A percentile compares a stretch with the other conserved stretches of the same genome.
Evolutionary conservation across 805 yeast genomes (phyloP).

Genomic region (Yamadazyma philogaea): DNA sequence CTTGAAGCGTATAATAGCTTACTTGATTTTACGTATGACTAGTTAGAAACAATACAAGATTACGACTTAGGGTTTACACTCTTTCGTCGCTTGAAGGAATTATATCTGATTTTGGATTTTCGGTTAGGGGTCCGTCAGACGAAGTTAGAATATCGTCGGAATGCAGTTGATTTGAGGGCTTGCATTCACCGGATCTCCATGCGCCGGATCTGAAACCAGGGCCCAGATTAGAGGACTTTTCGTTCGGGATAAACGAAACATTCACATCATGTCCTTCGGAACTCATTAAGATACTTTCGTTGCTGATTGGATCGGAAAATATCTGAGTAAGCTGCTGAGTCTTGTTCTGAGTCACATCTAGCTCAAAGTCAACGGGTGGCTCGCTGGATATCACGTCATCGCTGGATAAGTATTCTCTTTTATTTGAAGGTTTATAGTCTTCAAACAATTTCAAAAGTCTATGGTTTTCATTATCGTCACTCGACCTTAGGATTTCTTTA

Average conservation of each 20-base stretch:
- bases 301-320: slow-evolving; percentile 1
- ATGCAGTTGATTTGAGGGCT: background rate
- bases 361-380: slow-evolving; percentile 1
- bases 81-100: background rate
- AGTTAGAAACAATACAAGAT: background rate
- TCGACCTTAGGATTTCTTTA: background rate
- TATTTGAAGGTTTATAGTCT: background rate
- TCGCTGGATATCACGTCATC: slow-evolving; percentile 5
- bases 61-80: background rate
- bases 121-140: background rate
- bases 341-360: slow-evolving; percentile 1
- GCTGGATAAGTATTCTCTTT: slow-evolving; percentile 1
- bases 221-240: background rate
- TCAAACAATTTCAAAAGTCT: slow-evolving; percentile 1
- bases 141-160: background rate
- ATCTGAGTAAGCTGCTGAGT: slow-evolving; percentile 3
- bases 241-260: too few relatives aligned
- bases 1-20: background rate
- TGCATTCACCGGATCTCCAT: too few relatives aligned
- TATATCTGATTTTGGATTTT: background rate
- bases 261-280: background rate
- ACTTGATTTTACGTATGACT: background rate
- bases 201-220: background rate
- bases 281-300: background rate
- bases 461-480: background rate